These are phyloP conservation scores for Aspergillus saccharolyticus DNA, from an alignment of 495 filamentous ascomycete species.

Conservation along the genomic window DNA sequence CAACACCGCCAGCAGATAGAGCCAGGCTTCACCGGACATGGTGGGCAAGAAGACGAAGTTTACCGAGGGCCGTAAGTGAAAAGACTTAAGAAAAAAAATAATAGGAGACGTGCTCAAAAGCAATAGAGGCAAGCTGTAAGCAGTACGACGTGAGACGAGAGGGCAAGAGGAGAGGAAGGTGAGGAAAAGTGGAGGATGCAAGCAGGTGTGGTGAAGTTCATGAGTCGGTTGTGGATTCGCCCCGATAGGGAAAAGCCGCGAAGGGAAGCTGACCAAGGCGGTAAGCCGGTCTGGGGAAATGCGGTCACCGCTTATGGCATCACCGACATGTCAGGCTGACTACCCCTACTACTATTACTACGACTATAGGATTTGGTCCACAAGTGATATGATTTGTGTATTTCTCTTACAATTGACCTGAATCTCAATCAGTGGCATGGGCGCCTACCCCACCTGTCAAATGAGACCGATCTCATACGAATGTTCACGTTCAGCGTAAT, in stretches of 20 bases:
- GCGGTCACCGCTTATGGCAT: background rate
- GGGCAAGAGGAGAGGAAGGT: slow-evolving; percentile 9
- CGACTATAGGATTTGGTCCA: too few species aligned
- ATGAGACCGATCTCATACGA: background rate
- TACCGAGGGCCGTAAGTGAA: slow-evolving; percentile 1
- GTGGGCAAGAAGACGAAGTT: slow-evolving; percentile 36
- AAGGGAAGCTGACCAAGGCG: slow-evolving; percentile 11
- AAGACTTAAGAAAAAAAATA: slow-evolving; percentile 9
- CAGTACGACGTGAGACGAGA: slow-evolving; percentile 3
- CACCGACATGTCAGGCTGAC: background rate
- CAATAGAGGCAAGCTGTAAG: background rate
- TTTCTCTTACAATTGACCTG: background rate
- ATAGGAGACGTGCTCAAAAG: slow-evolving; percentile 1
- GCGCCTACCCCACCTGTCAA: background rate
- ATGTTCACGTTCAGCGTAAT: background rate
- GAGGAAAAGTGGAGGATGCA: slow-evolving; percentile 3
- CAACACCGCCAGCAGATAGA: slow-evolving; percentile 96
- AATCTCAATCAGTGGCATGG: background rate
- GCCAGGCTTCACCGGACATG: slow-evolving; percentile 99
- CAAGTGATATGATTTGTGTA: background rate
- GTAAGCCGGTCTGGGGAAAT: slow-evolving; percentile 7
- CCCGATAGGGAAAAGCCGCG: slow-evolving; percentile 14
- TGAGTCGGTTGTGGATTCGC: slow-evolving; percentile 12
- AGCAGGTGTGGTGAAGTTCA: slow-evolving; percentile 5
- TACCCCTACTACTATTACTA: too few species aligned